phyloP scores from a whole-genome alignment of 306 rosid genomes.

The Hippophae gyantsensis region DNA sequence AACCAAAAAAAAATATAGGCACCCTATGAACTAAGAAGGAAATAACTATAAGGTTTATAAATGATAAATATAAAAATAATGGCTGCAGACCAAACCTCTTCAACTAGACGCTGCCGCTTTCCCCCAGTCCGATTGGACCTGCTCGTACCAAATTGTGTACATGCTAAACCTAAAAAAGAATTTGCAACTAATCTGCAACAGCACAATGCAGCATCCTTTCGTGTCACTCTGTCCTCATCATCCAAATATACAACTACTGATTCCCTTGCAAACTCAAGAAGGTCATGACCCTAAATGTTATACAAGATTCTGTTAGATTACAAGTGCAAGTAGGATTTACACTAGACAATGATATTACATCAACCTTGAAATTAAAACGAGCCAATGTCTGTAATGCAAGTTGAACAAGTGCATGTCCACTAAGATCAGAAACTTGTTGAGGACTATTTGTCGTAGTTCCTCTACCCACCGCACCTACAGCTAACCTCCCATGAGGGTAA shows the following conservation, averaged over 20 bases:
- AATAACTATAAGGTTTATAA: not conserved
- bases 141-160: constrained; percentile 56
- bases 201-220: constrained; percentile 93
- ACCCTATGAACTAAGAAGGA: too few species aligned
- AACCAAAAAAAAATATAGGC: not conserved
- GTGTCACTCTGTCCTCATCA: constrained; percentile 88
- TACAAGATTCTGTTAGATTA: constrained; percentile 11
- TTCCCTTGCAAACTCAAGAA: constrained; percentile 90
- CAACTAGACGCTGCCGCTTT: constrained; percentile 69
- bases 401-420: constrained; percentile 70
- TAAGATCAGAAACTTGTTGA: constrained; percentile 68
- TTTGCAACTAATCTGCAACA: constrained; percentile 85
- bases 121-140: constrained; percentile 72
- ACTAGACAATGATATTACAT: constrained; percentile 11
- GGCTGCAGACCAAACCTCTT: constrained; percentile 57
- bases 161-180: constrained; percentile 58
- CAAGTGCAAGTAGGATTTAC: constrained; percentile 8
- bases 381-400: constrained; percentile 96
- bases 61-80: constrained; percentile 1
- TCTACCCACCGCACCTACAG: constrained; percentile 39
- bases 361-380: constrained; percentile 87
- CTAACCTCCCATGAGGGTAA: constrained; percentile 54
- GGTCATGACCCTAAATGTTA: constrained; percentile 79
- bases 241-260: constrained; percentile 87
- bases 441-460: constrained; percentile 44